Base-by-base conservation (phyloP, 2,329 filamentous ascomycete genomes). In the Leptographium procerum region DNA sequence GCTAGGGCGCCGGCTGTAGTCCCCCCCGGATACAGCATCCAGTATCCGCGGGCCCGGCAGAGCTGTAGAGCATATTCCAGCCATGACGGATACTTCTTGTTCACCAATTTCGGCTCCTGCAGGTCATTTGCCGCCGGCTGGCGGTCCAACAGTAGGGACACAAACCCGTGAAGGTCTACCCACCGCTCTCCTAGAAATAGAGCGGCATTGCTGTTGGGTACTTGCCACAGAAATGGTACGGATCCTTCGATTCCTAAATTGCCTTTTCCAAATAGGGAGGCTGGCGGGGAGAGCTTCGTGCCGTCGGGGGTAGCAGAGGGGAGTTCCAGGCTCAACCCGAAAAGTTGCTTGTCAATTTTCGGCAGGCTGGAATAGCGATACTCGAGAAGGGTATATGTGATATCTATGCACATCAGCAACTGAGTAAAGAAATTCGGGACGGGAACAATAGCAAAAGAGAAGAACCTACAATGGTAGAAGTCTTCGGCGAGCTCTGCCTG, bases 151-250 rank as follows among this genome's bases (percentile, higher is more conserved):
- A 85, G 76, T 53, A 81, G 78, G 13, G 87, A 82, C 2, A 95
- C 79, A 65, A 95, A 94, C 13, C 84, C 81, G 68, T 96, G 91
- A 11, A 96, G 79, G 64, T 95, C 89, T 14, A 82, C 74, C 94
- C 94, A 99, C 67, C 87, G 91, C 53, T 90, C 83, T 50, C 91
- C 91, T 58, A 94, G 84, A 68, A 92, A 86, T 11, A 99, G 77
- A 13, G 85, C 82, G 1, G 92, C 91, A 62, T 94, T 87, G 66
- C 86, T 89, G 63, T 85, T 88, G 6, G 92, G 91, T 2, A 85
- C 83, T 71, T 96, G 88, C 86, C 91, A 96, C 10, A 95, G 75
- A 66, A 95, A 95, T 0, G 87, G 77, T 0, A 81, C 36, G 26
- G 45, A 7, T 10, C 13, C n/a, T 6, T n/a, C 52, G 5, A 16